phyloP scores from a whole-genome alignment of 345 rosid genomes.

The Tarenaya hassleriana region DNA sequence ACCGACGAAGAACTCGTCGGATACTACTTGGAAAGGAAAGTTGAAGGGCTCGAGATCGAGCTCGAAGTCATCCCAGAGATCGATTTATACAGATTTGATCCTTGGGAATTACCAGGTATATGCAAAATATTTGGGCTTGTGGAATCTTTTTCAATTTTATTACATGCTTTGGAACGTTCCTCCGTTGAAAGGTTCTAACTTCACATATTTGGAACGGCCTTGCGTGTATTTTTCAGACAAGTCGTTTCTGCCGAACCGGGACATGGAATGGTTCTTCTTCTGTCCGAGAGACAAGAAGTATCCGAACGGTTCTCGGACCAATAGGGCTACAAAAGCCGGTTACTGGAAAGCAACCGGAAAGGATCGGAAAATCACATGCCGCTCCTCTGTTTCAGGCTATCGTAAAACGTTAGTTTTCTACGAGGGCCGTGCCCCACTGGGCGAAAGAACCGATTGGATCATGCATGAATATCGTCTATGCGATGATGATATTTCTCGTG shows the following conservation, averaged over 20 bases:
- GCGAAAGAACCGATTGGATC: constrained; percentile 24
- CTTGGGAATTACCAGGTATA: constrained; percentile 90
- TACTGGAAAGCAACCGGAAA: constrained; percentile 33
- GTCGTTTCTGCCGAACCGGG: constrained; percentile 70
- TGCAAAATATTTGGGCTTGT: neutral
- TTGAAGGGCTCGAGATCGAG: constrained; percentile 61
- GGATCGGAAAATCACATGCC: constrained; percentile 35
- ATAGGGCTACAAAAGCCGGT: constrained; percentile 29
- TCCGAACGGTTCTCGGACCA: constrained; percentile 26
- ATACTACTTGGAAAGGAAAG: constrained; percentile 72
- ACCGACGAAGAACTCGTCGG: constrained; percentile 81
- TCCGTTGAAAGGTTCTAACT: neutral
- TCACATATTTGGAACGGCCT: neutral
- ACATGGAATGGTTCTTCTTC: constrained; percentile 57
- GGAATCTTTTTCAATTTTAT: neutral
- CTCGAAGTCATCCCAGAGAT: constrained; percentile 81
- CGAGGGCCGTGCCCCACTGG: constrained; percentile 29
- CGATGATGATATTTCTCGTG: constrained; percentile 30
- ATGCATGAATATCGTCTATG: constrained; percentile 30
- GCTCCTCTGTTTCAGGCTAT: constrained; percentile 20
- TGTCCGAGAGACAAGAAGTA: constrained; percentile 30
- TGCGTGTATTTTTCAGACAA: constrained; percentile 43
- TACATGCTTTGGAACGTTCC: no score
- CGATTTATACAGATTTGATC: constrained; percentile 85
- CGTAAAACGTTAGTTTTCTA: constrained; percentile 29